Evolutionary conservation across 2,329 filamentous ascomycete species (phyloP), one percentile per base, ranked within the genome.

Genomic region (Penicillium hordei): DNA sequence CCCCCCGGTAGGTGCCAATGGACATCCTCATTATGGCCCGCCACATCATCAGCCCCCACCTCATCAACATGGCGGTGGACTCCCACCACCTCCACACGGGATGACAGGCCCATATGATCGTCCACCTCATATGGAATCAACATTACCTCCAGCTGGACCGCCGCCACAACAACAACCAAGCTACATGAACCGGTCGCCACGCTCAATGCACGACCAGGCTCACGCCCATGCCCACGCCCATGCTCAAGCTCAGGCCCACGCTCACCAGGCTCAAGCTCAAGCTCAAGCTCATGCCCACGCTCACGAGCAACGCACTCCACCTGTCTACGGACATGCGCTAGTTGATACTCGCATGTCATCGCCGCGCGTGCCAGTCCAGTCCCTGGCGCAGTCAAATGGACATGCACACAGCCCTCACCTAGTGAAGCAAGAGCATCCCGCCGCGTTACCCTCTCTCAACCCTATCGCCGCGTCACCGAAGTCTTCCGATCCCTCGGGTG

Each of bases 301-400:
- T 17, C 69, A 70, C 21, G 58, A 65, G 50, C 70, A 69, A 49
- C 61, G 70, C 25, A 72, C 68, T 50, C 69, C 72, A 0, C 65
- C 70, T 8, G 64, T 60, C 9, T 74, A 73, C 48, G 68, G 57
- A 38, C 34, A 56, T 46, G 27, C 60, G 5, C 63, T 69, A 19
- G 62, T 69, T 13, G 75, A 77, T 57, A 71, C 69, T 12, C 69
- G 74, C 15, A 61, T 76, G 45, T 68, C 72, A 15, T 73, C 74
- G n/a, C 72, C 74, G 5, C 69, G 69, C 46, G 67, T 65, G 10
- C 66, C 72, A 52, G 55, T 65, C 12, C 67, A 65, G 21, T 52
- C 64, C 6, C 46, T 63, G 29, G 59, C 65, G 23, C 68, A 66
- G 25, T 51, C 59, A 23, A 71, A 69, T 45, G 66, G 61, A 34